These are phyloP conservation scores for Cordyceps farinosa DNA, from an alignment of 2,329 filamentous ascomycete genomes.

Conservation along the genomic window DNA sequence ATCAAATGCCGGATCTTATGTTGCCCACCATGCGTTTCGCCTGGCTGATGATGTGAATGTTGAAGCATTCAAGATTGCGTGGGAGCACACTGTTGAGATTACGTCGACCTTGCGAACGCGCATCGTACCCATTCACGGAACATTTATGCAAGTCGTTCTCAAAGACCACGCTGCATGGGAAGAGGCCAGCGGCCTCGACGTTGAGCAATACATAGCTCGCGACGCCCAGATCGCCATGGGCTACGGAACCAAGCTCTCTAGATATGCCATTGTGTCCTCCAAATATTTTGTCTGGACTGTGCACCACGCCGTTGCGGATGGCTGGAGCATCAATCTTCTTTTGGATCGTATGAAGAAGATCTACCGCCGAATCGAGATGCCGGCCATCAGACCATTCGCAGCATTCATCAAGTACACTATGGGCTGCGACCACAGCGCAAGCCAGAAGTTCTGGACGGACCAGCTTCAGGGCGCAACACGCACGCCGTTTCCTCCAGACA, in stretches of 20 bases:
- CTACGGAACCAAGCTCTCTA: neutral
- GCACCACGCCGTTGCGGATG: slow-evolving; percentile 12
- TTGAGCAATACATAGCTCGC: neutral
- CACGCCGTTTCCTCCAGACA: slow-evolving; percentile 13
- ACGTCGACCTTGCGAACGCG: slow-evolving; percentile 18
- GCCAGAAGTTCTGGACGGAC: slow-evolving; percentile 16
- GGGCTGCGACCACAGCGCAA: neutral
- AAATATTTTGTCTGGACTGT: slow-evolving; percentile 8
- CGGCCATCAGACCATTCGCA: neutral
- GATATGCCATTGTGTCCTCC: neutral
- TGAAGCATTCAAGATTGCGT: slow-evolving; percentile 26
- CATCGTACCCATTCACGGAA: slow-evolving; percentile 17
- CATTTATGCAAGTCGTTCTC: slow-evolving; percentile 16
- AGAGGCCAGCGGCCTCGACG: neutral
- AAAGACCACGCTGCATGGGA: slow-evolving; percentile 13
- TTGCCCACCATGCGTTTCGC: slow-evolving; percentile 27
- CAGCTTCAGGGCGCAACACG: slow-evolving; percentile 10
- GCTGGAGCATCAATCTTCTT: slow-evolving; percentile 6
- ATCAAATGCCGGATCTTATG: slow-evolving; percentile 31
- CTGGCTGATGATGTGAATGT: slow-evolving; percentile 23
- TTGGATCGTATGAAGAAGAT: slow-evolving; percentile 10
- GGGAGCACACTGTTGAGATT: slow-evolving; percentile 20
- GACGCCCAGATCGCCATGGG: neutral
- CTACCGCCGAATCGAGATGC: neutral
- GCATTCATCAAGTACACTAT: slow-evolving; percentile 19